A percentile compares a stretch with the other conserved stretches of the same genome.
These are phyloP conservation scores for Ustilago lituana DNA, from an alignment of 1,284 basidiomycete genomes.

Conservation along the genomic window DNA sequence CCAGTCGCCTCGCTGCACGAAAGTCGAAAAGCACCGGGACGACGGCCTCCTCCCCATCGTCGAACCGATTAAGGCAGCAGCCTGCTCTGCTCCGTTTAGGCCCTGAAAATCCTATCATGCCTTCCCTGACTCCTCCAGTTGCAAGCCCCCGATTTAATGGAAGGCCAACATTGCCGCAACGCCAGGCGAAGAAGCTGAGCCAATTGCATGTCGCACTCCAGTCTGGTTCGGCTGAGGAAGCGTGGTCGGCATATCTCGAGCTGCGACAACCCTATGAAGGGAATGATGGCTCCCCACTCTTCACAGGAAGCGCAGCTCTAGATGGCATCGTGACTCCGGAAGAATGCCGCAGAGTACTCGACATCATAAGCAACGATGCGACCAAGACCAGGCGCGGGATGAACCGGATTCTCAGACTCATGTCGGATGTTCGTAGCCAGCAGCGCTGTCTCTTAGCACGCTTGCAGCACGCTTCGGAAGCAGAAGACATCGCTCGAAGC, in stretches of 20 bases:
- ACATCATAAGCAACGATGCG: conserved; percentile 14
- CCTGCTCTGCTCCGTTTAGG: conserved; percentile 18
- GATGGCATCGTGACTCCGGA: conserved; percentile 3
- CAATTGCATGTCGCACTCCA: conserved; percentile 24
- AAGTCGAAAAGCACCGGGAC: background rate
- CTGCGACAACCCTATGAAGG: background rate
- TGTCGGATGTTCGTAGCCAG: conserved; percentile 27
- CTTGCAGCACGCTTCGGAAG: conserved; percentile 11
- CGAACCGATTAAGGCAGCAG: conserved; percentile 1
- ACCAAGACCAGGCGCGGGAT: conserved; percentile 20
- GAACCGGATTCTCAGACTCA: conserved; percentile 18
- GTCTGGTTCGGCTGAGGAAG: conserved; percentile 21
- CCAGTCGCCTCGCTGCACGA: background rate
- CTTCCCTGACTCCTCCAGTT: conserved; percentile 6
- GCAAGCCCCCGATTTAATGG: too few species aligned
- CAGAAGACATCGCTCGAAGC: background rate
- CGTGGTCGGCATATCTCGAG: conserved; percentile 24
- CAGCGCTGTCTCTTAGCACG: conserved; percentile 21
- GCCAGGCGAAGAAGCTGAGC: conserved; percentile 16
- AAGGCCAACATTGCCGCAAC: background rate
- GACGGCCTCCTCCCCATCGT: background rate
- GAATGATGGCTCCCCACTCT: background rate
- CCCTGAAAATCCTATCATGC: conserved; percentile 11
- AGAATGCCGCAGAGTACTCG: conserved; percentile 10
- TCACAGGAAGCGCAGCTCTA: background rate